These are phyloP conservation scores for Byssoonygena ceratinophila DNA, from an alignment of 2,329 filamentous ascomycete genomes.

Conservation along the genomic window DNA sequence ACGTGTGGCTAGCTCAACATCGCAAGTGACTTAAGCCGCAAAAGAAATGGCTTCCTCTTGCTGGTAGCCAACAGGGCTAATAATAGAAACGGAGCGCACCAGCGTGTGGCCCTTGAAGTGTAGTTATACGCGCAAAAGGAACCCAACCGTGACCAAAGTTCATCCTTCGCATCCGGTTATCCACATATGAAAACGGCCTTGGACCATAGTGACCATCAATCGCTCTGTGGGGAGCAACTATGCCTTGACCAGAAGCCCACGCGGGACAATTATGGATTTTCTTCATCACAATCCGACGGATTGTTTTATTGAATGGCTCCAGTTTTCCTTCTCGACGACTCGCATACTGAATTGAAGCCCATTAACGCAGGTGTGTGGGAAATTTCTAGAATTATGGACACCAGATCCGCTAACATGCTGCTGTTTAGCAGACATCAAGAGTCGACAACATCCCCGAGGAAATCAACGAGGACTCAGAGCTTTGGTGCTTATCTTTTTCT, in stretches of 20 bases:
- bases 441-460: conserved; percentile 34
- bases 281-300: conserved; percentile 29
- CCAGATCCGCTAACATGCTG: neutral
- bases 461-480: conserved; percentile 28
- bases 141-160: conserved; percentile 15
- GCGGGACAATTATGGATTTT: conserved; percentile 35
- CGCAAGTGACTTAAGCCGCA: conserved; percentile 19
- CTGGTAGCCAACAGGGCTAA: neutral
- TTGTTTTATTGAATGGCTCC: conserved; percentile 31
- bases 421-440: conserved; percentile 33
- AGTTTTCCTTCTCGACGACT: conserved; percentile 33
- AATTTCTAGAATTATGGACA: neutral
- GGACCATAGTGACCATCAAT: conserved; percentile 27
- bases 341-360: conserved; percentile 37
- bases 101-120: conserved; percentile 18
- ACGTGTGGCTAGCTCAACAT: conserved; percentile 26
- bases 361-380: conserved; percentile 35
- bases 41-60: conserved; percentile 6
- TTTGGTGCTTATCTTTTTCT: too few species aligned
- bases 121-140: conserved; percentile 21
- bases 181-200: conserved; percentile 24
- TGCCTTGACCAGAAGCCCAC: conserved; percentile 30
- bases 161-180: conserved; percentile 23
- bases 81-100: conserved; percentile 16
- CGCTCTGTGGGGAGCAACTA: conserved; percentile 21